A percentile compares a stretch with the other conserved stretches of the same genome.
These are phyloP conservation scores for Sordariomycetes sp. DNA, from an alignment of 2,329 filamentous ascomycete genomes.

Conservation along the genomic window DNA sequence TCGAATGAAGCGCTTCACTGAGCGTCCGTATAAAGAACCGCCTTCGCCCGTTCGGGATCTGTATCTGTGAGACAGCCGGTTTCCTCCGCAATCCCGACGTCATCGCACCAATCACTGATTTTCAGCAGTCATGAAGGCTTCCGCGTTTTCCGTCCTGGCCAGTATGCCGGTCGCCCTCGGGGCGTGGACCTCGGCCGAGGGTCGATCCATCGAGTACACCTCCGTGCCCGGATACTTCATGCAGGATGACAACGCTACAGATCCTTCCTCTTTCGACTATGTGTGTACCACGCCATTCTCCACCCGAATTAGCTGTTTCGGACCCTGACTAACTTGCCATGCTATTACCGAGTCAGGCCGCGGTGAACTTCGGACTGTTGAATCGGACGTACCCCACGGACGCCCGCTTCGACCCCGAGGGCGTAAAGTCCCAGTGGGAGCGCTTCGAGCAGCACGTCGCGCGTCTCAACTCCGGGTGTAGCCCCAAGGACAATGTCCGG, in stretches of 20 bases:
- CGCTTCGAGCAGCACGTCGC: constrained; percentile 46
- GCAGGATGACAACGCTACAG: constrained; percentile 45
- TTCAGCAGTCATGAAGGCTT: background rate
- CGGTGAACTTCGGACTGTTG: constrained; percentile 52
- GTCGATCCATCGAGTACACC: constrained; percentile 40
- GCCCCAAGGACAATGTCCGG: constrained; percentile 25
- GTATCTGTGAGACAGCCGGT: background rate
- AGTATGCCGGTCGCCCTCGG: constrained; percentile 10
- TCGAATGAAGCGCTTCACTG: background rate
- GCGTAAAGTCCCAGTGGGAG: constrained; percentile 46
- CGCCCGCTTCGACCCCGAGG: constrained; percentile 19
- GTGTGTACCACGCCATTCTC: constrained; percentile 23
- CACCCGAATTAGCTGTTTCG: background rate
- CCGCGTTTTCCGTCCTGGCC: background rate
- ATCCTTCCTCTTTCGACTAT: constrained; percentile 48
- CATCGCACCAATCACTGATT: background rate
- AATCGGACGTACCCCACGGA: constrained; percentile 48
- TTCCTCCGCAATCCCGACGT: background rate
- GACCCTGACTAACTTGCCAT: constrained; percentile 4
- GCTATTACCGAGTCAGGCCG: constrained; percentile 25
- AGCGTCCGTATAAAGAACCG: background rate
- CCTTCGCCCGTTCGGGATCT: background rate
- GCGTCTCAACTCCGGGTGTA: constrained; percentile 31
- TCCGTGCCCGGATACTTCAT: constrained; percentile 49
- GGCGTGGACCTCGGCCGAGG: constrained; percentile 17